Evolutionary conservation across 768 basidiomycete species (phyloP).

Genomic region (Hygrophoropsis aurantiaca): DNA sequence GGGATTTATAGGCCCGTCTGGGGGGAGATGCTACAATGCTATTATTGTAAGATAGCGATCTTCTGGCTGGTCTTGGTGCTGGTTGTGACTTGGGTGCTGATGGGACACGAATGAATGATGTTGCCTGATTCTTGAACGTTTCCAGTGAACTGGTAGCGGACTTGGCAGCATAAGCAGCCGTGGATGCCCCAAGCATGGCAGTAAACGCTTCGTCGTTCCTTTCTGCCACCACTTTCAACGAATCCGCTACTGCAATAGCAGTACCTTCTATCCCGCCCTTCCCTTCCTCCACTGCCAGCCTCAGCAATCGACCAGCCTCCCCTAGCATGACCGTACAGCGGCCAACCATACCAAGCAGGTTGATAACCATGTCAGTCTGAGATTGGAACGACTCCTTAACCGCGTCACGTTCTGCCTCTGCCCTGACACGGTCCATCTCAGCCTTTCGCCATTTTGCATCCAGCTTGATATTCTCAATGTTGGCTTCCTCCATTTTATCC

Average conservation of each 20-base stretch:
- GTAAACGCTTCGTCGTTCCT: slow-evolving; percentile 72
- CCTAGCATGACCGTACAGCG: slow-evolving; percentile 73
- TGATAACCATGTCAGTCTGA: slow-evolving; percentile 67
- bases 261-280: slow-evolving; percentile 37
- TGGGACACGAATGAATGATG: slow-evolving; percentile 45
- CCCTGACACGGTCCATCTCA: slow-evolving; percentile 69
- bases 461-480: slow-evolving; percentile 67
- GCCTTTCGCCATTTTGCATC: slow-evolving; percentile 64
- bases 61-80: slow-evolving; percentile 41
- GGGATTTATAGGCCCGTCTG: slow-evolving; percentile 53
- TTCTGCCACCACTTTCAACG: slow-evolving; percentile 55
- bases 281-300: slow-evolving; percentile 35
- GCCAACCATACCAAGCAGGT: slow-evolving; percentile 78
- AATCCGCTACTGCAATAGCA: slow-evolving; percentile 48
- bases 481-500: slow-evolving; percentile 73
- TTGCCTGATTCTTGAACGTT: slow-evolving; percentile 50
- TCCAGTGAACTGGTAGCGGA: slow-evolving; percentile 38
- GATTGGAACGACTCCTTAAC: slow-evolving; percentile 59
- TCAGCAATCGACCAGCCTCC: slow-evolving; percentile 50
- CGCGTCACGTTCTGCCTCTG: slow-evolving; percentile 63
- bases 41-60: slow-evolving; percentile 43
- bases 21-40: slow-evolving; percentile 43
- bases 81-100: slow-evolving; percentile 50
- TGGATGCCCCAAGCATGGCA: slow-evolving; percentile 65
- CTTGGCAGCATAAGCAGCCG: slow-evolving; percentile 53